phyloP scores from a whole-genome alignment of 2,329 filamentous ascomycete species.

The Fusarium musae region DNA sequence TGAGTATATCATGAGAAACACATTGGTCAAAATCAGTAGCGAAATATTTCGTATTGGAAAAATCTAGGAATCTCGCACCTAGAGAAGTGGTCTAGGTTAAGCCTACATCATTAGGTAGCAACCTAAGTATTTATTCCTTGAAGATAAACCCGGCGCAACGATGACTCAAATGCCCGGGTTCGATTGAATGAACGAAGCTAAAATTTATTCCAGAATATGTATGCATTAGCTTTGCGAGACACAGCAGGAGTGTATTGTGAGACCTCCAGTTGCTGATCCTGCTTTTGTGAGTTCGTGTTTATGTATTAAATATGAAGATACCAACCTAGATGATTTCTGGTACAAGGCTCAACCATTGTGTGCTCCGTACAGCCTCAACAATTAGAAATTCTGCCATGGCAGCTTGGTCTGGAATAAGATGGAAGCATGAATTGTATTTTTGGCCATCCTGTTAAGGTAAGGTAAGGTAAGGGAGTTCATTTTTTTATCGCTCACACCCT shows the following conservation, averaged over 20 bases:
- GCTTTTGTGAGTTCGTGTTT: not conserved
- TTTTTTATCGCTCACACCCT: conserved; percentile 5
- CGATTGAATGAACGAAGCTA: not conserved
- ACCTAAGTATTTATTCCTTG: not conserved
- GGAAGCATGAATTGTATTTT: not conserved
- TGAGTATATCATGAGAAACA: conserved; percentile 31
- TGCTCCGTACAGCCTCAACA: not conserved
- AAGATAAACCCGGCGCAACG: not conserved
- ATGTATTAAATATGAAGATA: not conserved
- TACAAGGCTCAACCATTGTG: not conserved
- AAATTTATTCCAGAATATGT: not conserved
- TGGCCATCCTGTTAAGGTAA: not conserved
- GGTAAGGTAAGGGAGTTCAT: not conserved
- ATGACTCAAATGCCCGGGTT: not conserved
- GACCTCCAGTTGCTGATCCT: not conserved
- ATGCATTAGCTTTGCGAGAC: not conserved
- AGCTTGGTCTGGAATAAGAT: not conserved
- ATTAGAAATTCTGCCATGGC: not conserved
- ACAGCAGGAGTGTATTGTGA: too few species aligned
- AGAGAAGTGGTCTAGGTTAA: conserved; percentile 17
- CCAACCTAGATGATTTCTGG: not conserved
- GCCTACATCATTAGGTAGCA: not conserved
- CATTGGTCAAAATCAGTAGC: not conserved
- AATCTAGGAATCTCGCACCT: not conserved
- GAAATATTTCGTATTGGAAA: not conserved